Base-by-base conservation (phyloP, 129 eudicot genomes). In the Flaveria sonorensis region DNA sequence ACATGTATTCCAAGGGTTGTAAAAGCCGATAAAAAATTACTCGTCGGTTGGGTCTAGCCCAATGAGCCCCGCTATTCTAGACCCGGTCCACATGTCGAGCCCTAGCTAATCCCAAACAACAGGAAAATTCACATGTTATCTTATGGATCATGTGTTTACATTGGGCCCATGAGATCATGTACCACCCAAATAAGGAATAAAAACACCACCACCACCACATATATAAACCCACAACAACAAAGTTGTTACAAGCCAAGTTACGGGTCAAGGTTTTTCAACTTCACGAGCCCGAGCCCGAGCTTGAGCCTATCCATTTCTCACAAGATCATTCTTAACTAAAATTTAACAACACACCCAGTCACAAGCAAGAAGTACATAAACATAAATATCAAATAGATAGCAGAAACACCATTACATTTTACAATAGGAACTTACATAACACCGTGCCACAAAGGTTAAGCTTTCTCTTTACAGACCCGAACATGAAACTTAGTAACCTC, bases 401-500 rank as follows among this genome's bases (percentile, higher is more conserved):
- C 32, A 71, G 15, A 30, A 53, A 52, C 76, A 72, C 53, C 28
- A 53, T 52, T 52, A 53, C 50, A 75, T 47, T 26, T 61, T 12
- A 57, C 46, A 75, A 69, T 43, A 80, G 39, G 51, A 80, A 73
- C 83, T 71, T 79, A 62, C 75, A 80, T 46, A 80, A 73, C 60
- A 73, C 47, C 46, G 75, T 57, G 62, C 79, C 83, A 80, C 60
- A 80, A 73, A 80, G 78, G 65, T 51, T 80, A 65, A 62, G 24
- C 83, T 64, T 79, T 80, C 79, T 68, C 79, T 73, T 65, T 80
- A 80, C 79, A n/a, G n/a, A n/a, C 51, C 59, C 75, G 39, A 55
- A 80, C 79, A 79, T 80, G 84, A 80, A 73, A 80, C 71, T 13
- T 45, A 73, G 69, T 73, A 73, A 73, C n/a, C 83, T 80, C 68